Conservation (phyloP, 257 asterid species). For the Gynochthodes officinalis region DNA sequence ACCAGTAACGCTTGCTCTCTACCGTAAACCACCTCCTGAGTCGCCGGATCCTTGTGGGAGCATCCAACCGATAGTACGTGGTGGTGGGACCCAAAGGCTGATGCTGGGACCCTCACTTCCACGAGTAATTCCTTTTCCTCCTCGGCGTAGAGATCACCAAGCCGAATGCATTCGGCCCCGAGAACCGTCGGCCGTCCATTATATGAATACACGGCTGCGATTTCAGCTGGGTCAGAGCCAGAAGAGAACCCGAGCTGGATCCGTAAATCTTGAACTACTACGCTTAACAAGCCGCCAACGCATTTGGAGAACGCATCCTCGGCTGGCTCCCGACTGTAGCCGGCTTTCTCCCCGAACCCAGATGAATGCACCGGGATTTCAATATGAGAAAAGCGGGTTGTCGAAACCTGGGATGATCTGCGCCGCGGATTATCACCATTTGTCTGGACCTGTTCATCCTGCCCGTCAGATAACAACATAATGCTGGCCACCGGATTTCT, state of each 20-base stretch:
- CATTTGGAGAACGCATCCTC: conserved; percentile 84
- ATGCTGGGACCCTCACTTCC: conserved; percentile 59
- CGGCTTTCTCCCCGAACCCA: conserved; percentile 39
- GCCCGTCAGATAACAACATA: conserved; percentile 73
- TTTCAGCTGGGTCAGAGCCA: conserved; percentile 83
- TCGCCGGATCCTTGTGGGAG: conserved; percentile 58
- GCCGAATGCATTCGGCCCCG: conserved; percentile 49
- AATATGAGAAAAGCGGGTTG: conserved; percentile 74
- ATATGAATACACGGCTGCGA: conserved; percentile 61
- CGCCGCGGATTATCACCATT: conserved; percentile 30
- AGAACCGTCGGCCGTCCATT: conserved; percentile 48
- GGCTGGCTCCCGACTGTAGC: conserved; percentile 40
- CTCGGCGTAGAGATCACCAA: conserved; percentile 78
- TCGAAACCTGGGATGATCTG: conserved; percentile 30
- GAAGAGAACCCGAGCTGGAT: conserved; percentile 55
- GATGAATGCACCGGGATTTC: conserved; percentile 78
- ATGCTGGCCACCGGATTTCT: conserved; percentile 80
- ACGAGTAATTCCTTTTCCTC: conserved; percentile 68
- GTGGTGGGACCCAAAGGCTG: conserved; percentile 53
- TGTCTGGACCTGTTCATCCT: conserved; percentile 44
- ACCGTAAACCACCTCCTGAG: conserved; percentile 44
- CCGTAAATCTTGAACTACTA: conserved; percentile 69
- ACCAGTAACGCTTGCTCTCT: conserved; percentile 48
- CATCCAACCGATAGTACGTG: conserved; percentile 56
- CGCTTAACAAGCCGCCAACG: conserved; percentile 77